These are phyloP conservation scores for Blastobotrys apis DNA, from an alignment of 1,139 yeast genomes.

Conservation along the genomic window DNA sequence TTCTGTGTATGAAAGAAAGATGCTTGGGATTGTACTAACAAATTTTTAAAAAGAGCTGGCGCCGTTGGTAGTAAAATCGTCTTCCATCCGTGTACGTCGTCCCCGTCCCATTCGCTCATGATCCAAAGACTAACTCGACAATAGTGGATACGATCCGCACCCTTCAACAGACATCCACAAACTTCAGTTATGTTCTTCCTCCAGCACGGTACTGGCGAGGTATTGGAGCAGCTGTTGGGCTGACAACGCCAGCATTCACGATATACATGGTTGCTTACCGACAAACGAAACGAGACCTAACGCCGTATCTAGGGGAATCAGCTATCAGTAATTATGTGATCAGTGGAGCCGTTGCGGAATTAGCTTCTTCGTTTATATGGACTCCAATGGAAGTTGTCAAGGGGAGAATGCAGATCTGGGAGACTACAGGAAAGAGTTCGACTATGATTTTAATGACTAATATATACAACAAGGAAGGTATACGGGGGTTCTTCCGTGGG, in stretches of 20 bases:
- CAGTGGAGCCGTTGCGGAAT: slow-evolving; percentile 40
- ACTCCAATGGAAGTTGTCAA: slow-evolving; percentile 46
- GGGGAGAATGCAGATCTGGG: slow-evolving; percentile 41
- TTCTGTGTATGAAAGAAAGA: slow-evolving; percentile 21
- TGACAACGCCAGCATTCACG: slow-evolving; percentile 43
- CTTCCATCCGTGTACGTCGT: slow-evolving; percentile 35
- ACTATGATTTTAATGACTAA: slow-evolving; percentile 26
- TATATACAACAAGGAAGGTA: slow-evolving; percentile 36
- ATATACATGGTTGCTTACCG: slow-evolving; percentile 42
- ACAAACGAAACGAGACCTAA: slow-evolving; percentile 36
- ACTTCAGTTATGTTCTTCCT: slow-evolving; percentile 36
- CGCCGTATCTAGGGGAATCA: slow-evolving; percentile 38
- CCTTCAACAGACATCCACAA: slow-evolving; percentile 39
- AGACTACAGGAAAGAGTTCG: slow-evolving; percentile 18
- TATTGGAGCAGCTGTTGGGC: slow-evolving; percentile 37
- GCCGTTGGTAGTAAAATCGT: slow-evolving; percentile 36
- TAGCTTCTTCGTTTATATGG: slow-evolving; percentile 42
- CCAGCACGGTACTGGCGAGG: slow-evolving; percentile 41
- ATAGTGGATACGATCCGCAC: slow-evolving; percentile 40
- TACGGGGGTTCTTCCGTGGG: slow-evolving; percentile 42
- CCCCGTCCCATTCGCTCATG: neutral
- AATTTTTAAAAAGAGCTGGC: slow-evolving; percentile 27
- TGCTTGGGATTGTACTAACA: neutral
- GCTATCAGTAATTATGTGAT: slow-evolving; percentile 36
- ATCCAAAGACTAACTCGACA: slow-evolving; percentile 2